A percentile compares a stretch with the other conserved stretches of the same genome.
Evolutionary conservation across 2,329 filamentous ascomycete species (phyloP).

Genomic region (Apiospora kogelbergensis): DNA sequence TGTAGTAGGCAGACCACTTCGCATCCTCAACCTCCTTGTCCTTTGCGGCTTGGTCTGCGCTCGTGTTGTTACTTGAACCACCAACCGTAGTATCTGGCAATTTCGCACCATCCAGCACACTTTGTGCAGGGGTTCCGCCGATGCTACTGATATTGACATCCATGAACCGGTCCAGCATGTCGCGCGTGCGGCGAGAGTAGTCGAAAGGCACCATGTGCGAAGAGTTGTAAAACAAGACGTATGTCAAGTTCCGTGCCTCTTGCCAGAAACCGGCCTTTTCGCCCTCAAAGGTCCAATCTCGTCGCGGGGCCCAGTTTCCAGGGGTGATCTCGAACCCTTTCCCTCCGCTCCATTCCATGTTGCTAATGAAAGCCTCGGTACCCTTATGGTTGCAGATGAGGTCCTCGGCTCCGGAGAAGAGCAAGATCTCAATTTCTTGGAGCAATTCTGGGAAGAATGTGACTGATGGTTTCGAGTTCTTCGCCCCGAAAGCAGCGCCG

Average conservation of each 20-base stretch:
- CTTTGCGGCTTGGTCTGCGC: conserved; percentile 65
- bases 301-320: conserved; percentile 87
- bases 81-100: conserved; percentile 76
- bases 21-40: conserved; percentile 76
- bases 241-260: conserved; percentile 90
- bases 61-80: conserved; percentile 61
- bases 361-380: conserved; percentile 86
- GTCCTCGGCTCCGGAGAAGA: conserved; percentile 93
- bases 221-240: conserved; percentile 91
- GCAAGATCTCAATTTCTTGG: conserved; percentile 71
- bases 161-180: conserved; percentile 98
- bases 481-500: conserved; percentile 66
- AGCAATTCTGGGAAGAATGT: conserved; percentile 77
- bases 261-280: conserved; percentile 90
- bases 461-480: conserved; percentile 71
- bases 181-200: conserved; percentile 78
- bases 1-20: conserved; percentile 85
- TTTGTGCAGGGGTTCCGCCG: conserved; percentile 77
- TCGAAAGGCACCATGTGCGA: conserved; percentile 99
- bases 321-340: conserved; percentile 87
- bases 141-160: conserved; percentile 87
- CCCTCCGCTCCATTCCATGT: conserved; percentile 87
- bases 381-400: conserved; percentile 97
- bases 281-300: conserved; percentile 91
- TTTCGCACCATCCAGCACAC: conserved; percentile 82